phyloP scores from a whole-genome alignment of 495 filamentous ascomycete genomes.

The Hypoxylon subgilvum region DNA sequence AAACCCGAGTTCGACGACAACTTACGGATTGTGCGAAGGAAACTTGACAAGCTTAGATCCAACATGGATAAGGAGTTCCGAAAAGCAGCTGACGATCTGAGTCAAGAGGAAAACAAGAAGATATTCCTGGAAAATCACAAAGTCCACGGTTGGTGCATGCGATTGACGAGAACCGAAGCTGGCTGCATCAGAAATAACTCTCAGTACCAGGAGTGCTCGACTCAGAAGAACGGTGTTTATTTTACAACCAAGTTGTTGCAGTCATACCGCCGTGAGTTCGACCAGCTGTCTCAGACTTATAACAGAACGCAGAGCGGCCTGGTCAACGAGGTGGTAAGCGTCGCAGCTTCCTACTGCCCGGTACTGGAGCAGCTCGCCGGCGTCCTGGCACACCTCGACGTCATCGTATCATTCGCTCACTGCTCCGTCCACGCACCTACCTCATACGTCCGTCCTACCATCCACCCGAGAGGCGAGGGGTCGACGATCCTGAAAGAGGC shows the following conservation, averaged over 20 bases:
- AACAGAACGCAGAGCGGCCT: slow-evolving; percentile 92
- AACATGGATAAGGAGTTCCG: slow-evolving; percentile 87
- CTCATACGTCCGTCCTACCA: slow-evolving; percentile 87
- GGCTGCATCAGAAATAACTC: slow-evolving; percentile 90
- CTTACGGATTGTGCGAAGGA: slow-evolving; percentile 84
- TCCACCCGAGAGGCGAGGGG: slow-evolving; percentile 90
- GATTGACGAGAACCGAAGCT: slow-evolving; percentile 88
- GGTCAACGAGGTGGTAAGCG: slow-evolving; percentile 89
- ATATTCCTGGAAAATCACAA: slow-evolving; percentile 96
- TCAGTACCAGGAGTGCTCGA: slow-evolving; percentile 92
- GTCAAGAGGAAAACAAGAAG: slow-evolving; percentile 95
- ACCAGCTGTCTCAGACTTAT: slow-evolving; percentile 94
- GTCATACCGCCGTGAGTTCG: slow-evolving; percentile 83
- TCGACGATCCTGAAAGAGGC: slow-evolving; percentile 90
- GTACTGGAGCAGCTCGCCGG: slow-evolving; percentile 89
- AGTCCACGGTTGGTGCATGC: slow-evolving; percentile 95
- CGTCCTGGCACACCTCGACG: slow-evolving; percentile 91
- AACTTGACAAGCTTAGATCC: slow-evolving; percentile 80
- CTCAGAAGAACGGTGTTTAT: slow-evolving; percentile 98
- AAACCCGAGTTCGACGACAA: slow-evolving; percentile 97
- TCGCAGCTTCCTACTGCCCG: slow-evolving; percentile 93
- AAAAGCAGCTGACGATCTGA: slow-evolving; percentile 78
- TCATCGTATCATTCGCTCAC: slow-evolving; percentile 95
- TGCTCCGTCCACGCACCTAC: slow-evolving; percentile 91
- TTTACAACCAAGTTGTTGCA: slow-evolving; percentile 92